These are phyloP conservation scores for Podospora tetraspora DNA, from an alignment of 495 filamentous ascomycete genomes.

Conservation along the genomic window DNA sequence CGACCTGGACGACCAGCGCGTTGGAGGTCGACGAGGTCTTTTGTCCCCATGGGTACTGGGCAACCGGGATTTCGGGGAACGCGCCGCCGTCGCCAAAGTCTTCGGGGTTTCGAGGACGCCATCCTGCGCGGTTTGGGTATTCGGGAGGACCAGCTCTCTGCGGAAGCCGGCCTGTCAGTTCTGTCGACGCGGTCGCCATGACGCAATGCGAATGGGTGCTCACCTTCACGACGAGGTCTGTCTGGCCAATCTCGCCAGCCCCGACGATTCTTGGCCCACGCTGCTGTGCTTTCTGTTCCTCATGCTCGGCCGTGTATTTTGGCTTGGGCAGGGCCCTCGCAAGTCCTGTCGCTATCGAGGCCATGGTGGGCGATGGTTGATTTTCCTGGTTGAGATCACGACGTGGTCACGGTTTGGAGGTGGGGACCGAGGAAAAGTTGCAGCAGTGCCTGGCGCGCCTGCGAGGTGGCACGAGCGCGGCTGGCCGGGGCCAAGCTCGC, in stretches of 20 bases:
- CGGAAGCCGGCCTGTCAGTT: slow-evolving; percentile 15
- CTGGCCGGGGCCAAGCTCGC: no score
- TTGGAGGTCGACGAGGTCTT: slow-evolving; percentile 71
- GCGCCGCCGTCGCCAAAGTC: slow-evolving; percentile 96
- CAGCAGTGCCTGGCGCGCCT: slow-evolving; percentile 12
- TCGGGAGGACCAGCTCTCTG: slow-evolving; percentile 81
- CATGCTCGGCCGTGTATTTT: slow-evolving; percentile 79
- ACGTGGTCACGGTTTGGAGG: slow-evolving; percentile 1
- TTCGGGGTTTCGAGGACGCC: slow-evolving; percentile 78
- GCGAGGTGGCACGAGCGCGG: background rate
- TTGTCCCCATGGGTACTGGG: slow-evolving; percentile 93
- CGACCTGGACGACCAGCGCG: slow-evolving; percentile 85
- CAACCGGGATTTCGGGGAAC: slow-evolving; percentile 89
- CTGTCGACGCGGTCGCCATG: background rate
- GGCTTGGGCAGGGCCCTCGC: slow-evolving; percentile 82
- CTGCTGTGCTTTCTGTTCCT: slow-evolving; percentile 70
- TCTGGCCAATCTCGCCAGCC: slow-evolving; percentile 69
- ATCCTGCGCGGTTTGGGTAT: slow-evolving; percentile 77
- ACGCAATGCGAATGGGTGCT: slow-evolving; percentile 17
- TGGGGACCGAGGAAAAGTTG: slow-evolving; percentile 20
- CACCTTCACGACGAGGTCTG: slow-evolving; percentile 81
- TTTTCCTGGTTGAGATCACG: slow-evolving; percentile 2
- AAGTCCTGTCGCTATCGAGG: slow-evolving; percentile 69
- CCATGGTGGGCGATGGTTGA: slow-evolving; percentile 45
- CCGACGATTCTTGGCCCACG: slow-evolving; percentile 75